These are phyloP conservation scores for Penicillium janthinellum DNA, from an alignment of 2,329 filamentous ascomycete genomes.

Conservation along the genomic window DNA sequence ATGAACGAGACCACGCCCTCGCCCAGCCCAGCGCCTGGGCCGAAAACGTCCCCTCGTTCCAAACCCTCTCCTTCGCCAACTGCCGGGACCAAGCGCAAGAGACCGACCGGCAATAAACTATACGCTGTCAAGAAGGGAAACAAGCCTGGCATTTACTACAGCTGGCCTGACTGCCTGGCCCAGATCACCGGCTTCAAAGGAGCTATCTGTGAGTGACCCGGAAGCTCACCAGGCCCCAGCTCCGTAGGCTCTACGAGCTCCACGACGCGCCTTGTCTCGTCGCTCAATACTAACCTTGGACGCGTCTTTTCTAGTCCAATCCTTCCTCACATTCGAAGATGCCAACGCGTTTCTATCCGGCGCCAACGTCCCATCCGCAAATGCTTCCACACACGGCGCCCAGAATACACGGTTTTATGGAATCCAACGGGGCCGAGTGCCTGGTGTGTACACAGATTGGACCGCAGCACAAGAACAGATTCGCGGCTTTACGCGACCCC, in stretches of 20 bases:
- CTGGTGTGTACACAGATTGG: slow-evolving; percentile 69
- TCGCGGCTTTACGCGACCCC: slow-evolving; percentile 68
- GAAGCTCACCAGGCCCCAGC: not conserved
- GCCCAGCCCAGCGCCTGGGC: slow-evolving; percentile 36
- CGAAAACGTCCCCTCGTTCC: slow-evolving; percentile 29
- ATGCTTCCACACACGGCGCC: slow-evolving; percentile 37
- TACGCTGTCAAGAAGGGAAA: slow-evolving; percentile 66
- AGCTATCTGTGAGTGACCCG: slow-evolving; percentile 63
- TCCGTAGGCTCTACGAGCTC: not conserved
- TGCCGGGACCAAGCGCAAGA: slow-evolving; percentile 59
- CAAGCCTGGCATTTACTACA: slow-evolving; percentile 64
- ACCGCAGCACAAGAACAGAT: slow-evolving; percentile 71
- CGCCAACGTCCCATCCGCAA: slow-evolving; percentile 47
- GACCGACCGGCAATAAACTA: slow-evolving; percentile 56
- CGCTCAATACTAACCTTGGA: not conserved
- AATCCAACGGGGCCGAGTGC: slow-evolving; percentile 59
- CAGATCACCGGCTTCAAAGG: slow-evolving; percentile 66
- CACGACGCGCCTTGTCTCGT: not conserved
- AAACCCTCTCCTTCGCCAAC: slow-evolving; percentile 35
- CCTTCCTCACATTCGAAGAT: slow-evolving; percentile 71
- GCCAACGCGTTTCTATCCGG: slow-evolving; percentile 77
- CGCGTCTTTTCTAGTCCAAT: slow-evolving; percentile 65
- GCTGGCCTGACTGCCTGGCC: slow-evolving; percentile 63
- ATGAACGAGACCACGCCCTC: slow-evolving; percentile 41
- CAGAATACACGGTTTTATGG: slow-evolving; percentile 60